phyloP scores from a whole-genome alignment of 2,329 filamentous ascomycete species.

The Pseudogymnoascus sp. region DNA sequence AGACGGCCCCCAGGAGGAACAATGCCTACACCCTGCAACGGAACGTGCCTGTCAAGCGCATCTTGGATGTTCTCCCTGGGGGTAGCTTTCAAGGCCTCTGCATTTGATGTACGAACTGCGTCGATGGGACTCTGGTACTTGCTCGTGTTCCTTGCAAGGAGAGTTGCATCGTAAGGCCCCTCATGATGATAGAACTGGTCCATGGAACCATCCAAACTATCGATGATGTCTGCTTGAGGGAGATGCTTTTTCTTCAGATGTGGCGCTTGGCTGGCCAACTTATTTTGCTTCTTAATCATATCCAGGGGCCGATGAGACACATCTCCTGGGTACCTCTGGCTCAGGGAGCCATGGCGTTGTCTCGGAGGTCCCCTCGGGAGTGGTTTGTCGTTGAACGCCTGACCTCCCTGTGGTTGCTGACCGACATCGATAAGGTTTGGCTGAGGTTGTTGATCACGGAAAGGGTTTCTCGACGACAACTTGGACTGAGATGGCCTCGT shows the following conservation, averaged over 20 bases:
- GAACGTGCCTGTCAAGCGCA: conserved; percentile 62
- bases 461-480: conserved; percentile 40
- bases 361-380: conserved; percentile 26
- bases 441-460: conserved; percentile 23
- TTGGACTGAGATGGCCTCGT: conserved; percentile 41
- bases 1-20: conserved; percentile 69
- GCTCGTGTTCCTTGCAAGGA: conserved; percentile 63
- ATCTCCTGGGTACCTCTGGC: conserved; percentile 55
- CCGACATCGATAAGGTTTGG: conserved; percentile 27
- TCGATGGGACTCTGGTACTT: conserved; percentile 61
- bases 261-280: conserved; percentile 56
- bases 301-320: conserved; percentile 60
- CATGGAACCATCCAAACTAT: conserved; percentile 62
- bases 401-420: conserved; percentile 13
- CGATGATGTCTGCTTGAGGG: conserved; percentile 68
- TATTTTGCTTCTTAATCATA: conserved; percentile 53
- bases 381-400: conserved; percentile 12
- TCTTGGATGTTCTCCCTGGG: conserved; percentile 71
- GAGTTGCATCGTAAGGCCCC: conserved; percentile 80
- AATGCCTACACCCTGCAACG: conserved; percentile 69
- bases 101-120: conserved; percentile 64
- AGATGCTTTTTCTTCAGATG: conserved; percentile 59
- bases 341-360: conserved; percentile 43
- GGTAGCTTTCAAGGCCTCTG: conserved; percentile 71
- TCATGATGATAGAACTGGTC: conserved; percentile 74